Percentiles rank a stretch among this genome's conserved stretches.
Evolutionary conservation across 805 yeast genomes (phyloP).

Genomic region (Starmerella riodocensis): DNA sequence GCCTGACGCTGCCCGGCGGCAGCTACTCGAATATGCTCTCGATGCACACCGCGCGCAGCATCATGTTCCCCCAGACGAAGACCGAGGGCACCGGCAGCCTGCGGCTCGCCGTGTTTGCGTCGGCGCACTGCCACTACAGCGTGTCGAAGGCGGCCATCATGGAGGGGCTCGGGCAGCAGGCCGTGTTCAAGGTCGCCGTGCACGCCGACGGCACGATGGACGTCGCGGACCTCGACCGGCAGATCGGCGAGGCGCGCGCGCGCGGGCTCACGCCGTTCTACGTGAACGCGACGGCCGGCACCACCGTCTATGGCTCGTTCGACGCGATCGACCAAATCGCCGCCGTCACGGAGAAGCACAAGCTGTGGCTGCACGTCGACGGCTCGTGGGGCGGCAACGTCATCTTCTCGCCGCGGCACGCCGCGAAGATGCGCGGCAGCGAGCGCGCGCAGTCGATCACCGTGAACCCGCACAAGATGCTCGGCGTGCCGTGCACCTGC

Average conservation of each 20-base stretch:
- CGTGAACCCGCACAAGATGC: constrained; percentile 73
- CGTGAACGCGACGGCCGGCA: constrained; percentile 75
- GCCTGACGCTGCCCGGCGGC: constrained; percentile 76
- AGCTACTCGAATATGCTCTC: constrained; percentile 76
- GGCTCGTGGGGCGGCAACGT: constrained; percentile 90
- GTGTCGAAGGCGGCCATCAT: constrained; percentile 71
- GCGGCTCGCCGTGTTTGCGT: constrained; percentile 57
- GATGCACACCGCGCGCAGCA: constrained; percentile 60
- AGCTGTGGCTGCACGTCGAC: constrained; percentile 72
- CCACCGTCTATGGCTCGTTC: constrained; percentile 75
- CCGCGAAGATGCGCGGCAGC: constrained; percentile 40
- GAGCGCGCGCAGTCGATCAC: constrained; percentile 64
- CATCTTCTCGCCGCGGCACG: constrained; percentile 43
- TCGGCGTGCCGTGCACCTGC: constrained; percentile 63
- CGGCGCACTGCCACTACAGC: constrained; percentile 64
- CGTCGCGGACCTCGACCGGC: constrained; percentile 33
- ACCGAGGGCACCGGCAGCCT: constrained; percentile 39
- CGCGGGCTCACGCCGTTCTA: constrained; percentile 63
- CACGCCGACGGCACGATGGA: constrained; percentile 45
- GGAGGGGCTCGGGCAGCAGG: constrained; percentile 51
- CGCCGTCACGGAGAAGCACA: constrained; percentile 38
- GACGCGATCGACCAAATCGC: constrained; percentile 52
- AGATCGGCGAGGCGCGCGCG: constrained; percentile 33
- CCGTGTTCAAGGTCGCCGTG: constrained; percentile 53
- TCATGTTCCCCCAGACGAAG: constrained; percentile 57